Percentiles rank a stretch among this genome's conserved stretches.
Conservation (phyloP, 192 early-diverging fungal genomes). For the Podila clonocystis region DNA sequence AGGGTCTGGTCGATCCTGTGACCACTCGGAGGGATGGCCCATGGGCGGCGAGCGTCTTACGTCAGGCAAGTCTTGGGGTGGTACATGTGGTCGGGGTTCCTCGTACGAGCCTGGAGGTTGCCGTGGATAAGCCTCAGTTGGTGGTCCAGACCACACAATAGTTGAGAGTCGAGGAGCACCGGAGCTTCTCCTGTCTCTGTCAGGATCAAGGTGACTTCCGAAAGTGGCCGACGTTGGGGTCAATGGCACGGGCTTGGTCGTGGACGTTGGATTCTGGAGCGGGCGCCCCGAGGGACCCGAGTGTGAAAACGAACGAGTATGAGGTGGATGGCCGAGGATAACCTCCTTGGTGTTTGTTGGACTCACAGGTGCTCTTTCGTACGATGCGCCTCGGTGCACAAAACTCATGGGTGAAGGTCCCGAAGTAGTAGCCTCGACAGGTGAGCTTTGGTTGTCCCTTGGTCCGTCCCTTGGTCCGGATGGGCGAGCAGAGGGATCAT, state of each 20-base stretch:
- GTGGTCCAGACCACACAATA: neutral
- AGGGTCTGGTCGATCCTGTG: constrained; percentile 2
- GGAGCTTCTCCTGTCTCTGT: neutral
- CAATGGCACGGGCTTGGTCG: neutral
- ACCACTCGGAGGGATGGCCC: constrained; percentile 20
- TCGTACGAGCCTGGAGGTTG: neutral
- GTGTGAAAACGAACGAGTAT: constrained; percentile 31
- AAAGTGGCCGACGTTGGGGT: neutral
- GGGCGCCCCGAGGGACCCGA: neutral
- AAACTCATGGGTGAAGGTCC: constrained; percentile 30
- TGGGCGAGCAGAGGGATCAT: neutral
- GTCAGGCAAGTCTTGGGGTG: neutral
- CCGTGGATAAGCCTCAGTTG: too few relatives aligned
- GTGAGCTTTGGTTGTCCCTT: too few relatives aligned
- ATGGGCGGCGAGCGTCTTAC: constrained; percentile 14
- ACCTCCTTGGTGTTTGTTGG: neutral
- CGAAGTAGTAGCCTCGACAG: too few relatives aligned
- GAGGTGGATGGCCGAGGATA: constrained; percentile 4
- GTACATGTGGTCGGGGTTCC: neutral
- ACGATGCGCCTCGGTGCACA: constrained; percentile 6
- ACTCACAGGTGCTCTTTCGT: neutral
- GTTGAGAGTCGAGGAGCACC: neutral
- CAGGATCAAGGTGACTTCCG: neutral
- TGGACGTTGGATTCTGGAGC: neutral
- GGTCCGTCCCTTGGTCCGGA: too few relatives aligned